Conservation (phyloP, 129 eudicot species). For the Escallonia herrerae region DNA sequence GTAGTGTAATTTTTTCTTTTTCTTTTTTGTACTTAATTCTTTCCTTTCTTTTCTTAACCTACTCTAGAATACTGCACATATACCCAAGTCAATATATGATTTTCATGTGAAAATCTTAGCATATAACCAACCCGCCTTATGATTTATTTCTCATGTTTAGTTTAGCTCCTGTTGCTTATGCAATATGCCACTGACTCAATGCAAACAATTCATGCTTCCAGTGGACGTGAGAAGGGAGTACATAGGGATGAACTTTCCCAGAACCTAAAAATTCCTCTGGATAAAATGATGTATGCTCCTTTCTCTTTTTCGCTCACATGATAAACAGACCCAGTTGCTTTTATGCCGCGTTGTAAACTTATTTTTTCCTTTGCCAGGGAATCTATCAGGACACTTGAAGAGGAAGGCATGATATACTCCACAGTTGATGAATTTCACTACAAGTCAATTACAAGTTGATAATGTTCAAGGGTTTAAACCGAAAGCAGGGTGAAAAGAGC, state of each 20-base stretch:
- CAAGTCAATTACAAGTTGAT: conserved; percentile 64
- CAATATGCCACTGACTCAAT: conserved; percentile 2
- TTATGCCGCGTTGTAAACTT: too few species aligned
- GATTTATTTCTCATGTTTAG: too few species aligned
- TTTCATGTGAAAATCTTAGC: too few species aligned
- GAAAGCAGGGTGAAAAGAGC: too few species aligned
- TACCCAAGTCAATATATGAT: too few species aligned
- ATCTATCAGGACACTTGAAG: conserved; percentile 69
- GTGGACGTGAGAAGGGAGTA: conserved; percentile 62
- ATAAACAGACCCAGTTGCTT: background rate
- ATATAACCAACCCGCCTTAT: too few species aligned
- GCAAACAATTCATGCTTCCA: conserved; percentile 20
- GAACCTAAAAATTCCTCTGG: conserved; percentile 57
- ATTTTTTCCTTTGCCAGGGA: conserved; percentile 34
- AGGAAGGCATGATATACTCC: conserved; percentile 82
- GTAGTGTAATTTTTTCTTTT: too few species aligned
- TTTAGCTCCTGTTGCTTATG: background rate
- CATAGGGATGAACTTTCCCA: conserved; percentile 60
- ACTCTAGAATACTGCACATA: background rate
- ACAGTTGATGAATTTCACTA: conserved; percentile 79
- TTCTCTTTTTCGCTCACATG: conserved; percentile 4
- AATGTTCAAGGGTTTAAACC: background rate
- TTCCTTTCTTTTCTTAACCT: background rate
- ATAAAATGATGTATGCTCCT: conserved; percentile 55
- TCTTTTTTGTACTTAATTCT: too few species aligned